These are phyloP conservation scores for Aschersonia sp. DNA, from an alignment of 2,329 filamentous ascomycete genomes.

Conservation along the genomic window DNA sequence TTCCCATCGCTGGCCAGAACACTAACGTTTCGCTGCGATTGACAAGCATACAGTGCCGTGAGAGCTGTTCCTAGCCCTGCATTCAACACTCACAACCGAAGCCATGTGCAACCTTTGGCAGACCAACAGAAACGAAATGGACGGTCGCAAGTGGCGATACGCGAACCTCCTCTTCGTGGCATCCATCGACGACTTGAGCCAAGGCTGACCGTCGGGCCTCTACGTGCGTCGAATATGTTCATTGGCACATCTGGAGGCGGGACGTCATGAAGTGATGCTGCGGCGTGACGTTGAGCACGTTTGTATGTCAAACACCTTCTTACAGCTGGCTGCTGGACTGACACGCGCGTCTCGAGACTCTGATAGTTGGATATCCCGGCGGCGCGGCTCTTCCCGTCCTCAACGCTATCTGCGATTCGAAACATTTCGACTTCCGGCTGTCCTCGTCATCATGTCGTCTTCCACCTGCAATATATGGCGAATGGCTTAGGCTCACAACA, in stretches of 20 bases:
- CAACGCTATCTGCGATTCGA: slow-evolving; percentile 97
- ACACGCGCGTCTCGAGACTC: not conserved
- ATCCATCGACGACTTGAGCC: too few species aligned
- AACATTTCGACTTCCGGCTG: slow-evolving; percentile 91
- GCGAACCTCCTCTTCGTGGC: too few species aligned
- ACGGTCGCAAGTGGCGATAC: slow-evolving; percentile 23
- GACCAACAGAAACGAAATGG: slow-evolving; percentile 47
- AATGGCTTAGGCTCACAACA: too few species aligned
- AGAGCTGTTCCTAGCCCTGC: slow-evolving; percentile 49
- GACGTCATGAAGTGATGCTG: slow-evolving; percentile 98
- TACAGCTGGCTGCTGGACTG: not conserved
- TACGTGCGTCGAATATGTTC: slow-evolving; percentile 39
- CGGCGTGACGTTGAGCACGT: slow-evolving; percentile 84
- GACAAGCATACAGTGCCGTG: slow-evolving; percentile 15
- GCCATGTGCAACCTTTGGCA: slow-evolving; percentile 56
- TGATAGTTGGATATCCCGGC: slow-evolving; percentile 70
- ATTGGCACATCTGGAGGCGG: slow-evolving; percentile 91
- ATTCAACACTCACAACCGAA: slow-evolving; percentile 36
- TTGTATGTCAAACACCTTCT: slow-evolving; percentile 44
- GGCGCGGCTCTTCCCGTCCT: slow-evolving; percentile 96
- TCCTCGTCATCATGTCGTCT: slow-evolving; percentile 49
- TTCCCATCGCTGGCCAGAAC: not conserved
- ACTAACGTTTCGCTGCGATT: not conserved
- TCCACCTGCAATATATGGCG: too few species aligned
- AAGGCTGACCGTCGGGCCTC: too few species aligned